A percentile compares a stretch with the other conserved stretches of the same genome.
Conservation (phyloP, 129 eudicot genomes). For the Oenanthe sinensis region DNA sequence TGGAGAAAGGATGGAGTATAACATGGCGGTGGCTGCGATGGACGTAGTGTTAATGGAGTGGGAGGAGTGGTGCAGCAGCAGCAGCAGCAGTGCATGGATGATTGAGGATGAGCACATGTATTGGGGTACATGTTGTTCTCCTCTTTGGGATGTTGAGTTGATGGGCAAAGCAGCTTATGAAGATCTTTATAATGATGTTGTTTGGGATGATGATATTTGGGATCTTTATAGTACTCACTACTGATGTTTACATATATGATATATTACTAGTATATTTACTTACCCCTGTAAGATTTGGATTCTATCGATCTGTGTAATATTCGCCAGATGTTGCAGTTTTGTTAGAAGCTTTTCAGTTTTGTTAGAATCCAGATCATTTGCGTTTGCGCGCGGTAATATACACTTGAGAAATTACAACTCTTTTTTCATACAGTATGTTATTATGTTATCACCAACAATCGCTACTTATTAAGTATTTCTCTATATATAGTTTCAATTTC, state of each 20-base stretch:
- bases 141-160: constrained; percentile 26
- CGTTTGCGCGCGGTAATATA: no score
- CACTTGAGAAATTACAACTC: not conserved
- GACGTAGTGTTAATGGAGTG: not conserved
- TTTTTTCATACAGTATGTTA: not conserved
- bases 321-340: not conserved
- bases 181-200: constrained; percentile 25
- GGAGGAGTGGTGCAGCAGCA: constrained; percentile 11
- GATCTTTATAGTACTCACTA: not conserved
- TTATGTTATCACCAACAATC: not conserved
- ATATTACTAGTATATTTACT: no score
- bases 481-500: not conserved
- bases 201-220: constrained; percentile 47
- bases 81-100: constrained; percentile 5
- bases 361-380: not conserved
- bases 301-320: not conserved
- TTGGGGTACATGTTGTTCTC: constrained; percentile 36
- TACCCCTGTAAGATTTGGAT: not conserved
- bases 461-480: not conserved
- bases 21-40: not conserved
- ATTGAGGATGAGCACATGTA: constrained; percentile 37
- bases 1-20: not conserved
- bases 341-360: not conserved
- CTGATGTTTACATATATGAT: not conserved
- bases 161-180: constrained; percentile 18